phyloP scores from a whole-genome alignment of 2,329 filamentous ascomycete genomes.

The Fusarium sp. region DNA sequence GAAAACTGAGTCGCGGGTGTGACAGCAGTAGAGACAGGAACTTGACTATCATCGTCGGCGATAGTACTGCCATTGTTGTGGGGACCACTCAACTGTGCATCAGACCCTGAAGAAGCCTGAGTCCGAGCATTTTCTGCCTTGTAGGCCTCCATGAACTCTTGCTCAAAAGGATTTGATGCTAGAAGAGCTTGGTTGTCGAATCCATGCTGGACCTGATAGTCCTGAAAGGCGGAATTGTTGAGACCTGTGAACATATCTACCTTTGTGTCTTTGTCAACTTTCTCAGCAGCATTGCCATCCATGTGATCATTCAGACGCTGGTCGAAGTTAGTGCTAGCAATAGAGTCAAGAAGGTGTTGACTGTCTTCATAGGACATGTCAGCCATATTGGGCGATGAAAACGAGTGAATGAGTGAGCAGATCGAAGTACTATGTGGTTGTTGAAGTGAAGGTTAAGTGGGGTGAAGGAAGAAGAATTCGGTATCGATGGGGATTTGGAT shows the following conservation, averaged over 20 bases:
- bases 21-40: background rate
- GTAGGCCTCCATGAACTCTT: background rate
- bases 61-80: background rate
- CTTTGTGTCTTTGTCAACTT: background rate
- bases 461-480: background rate
- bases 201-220: background rate
- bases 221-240: background rate
- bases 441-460: background rate
- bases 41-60: background rate
- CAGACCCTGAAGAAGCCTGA: background rate
- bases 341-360: background rate
- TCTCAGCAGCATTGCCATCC: background rate
- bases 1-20: background rate
- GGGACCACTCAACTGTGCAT: background rate
- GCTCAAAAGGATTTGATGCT: background rate
- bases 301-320: background rate
- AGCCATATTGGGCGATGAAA: background rate
- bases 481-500: background rate
- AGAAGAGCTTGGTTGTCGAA: background rate
- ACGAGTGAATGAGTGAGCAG: background rate
- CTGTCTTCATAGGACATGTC: background rate
- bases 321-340: fast-evolving
- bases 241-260: background rate
- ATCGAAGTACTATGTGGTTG: background rate
- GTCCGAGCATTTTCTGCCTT: fast-evolving